Evolutionary conservation across 208 protist species (phyloP).

Genomic region (Leishmania braziliensis): DNA sequence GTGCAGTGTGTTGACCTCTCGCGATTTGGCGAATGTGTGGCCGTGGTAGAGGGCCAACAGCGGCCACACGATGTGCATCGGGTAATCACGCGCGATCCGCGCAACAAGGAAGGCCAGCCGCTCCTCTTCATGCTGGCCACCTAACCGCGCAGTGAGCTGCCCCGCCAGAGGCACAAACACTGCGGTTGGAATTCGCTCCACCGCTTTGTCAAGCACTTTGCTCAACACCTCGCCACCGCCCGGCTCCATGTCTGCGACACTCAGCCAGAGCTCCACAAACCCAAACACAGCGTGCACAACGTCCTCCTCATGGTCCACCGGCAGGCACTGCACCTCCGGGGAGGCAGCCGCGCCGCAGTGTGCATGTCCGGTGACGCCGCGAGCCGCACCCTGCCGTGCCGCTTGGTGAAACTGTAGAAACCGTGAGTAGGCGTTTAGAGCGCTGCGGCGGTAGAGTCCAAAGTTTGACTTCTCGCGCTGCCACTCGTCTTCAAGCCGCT

Average conservation of each 20-base stretch:
- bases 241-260: constrained; percentile 20
- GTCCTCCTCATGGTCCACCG: constrained; percentile 28
- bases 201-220: constrained; percentile 52
- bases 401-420: constrained; percentile 52
- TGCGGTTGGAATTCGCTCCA: constrained; percentile 50
- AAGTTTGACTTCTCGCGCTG: constrained; percentile 44
- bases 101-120: constrained; percentile 46
- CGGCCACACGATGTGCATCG: constrained; percentile 66
- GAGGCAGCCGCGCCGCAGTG: background rate
- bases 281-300: constrained; percentile 76
- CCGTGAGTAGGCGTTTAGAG: constrained; percentile 72
- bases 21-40: constrained; percentile 44
- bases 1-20: constrained; percentile 25
- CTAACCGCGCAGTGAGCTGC: constrained; percentile 75
- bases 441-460: constrained; percentile 72
- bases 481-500: constrained; percentile 59
- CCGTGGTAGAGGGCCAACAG: constrained; percentile 76
- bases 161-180: constrained; percentile 68
- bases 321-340: constrained; percentile 17
- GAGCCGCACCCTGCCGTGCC: background rate
- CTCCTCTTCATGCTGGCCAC: constrained; percentile 15
- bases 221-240: constrained; percentile 20
- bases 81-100: constrained; percentile 56
- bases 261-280: constrained; percentile 79
- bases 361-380: background rate